Conservation (phyloP, 441 rosid species). For the Eruca vesicaria region DNA sequence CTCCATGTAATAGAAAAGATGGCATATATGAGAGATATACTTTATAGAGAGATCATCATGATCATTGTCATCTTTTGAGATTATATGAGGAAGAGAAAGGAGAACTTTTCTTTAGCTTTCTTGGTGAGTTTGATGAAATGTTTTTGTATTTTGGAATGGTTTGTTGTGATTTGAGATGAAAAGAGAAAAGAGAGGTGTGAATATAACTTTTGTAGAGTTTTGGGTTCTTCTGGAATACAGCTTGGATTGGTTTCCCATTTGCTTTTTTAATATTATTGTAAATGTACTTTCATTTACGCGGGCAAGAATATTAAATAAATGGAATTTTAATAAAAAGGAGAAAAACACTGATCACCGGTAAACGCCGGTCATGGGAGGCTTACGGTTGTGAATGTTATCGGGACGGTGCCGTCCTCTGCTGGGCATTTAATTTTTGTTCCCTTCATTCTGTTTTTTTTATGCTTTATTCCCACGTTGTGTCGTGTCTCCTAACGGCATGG, state of each 20-base stretch:
- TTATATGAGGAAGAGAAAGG: conserved; percentile 7
- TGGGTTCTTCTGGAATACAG: conserved; percentile 71
- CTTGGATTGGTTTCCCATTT: conserved; percentile 58
- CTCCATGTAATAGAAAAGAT: conserved; percentile 40
- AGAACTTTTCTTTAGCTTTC: conserved; percentile 27
- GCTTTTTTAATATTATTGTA: neutral
- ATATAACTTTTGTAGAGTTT: conserved; percentile 35
- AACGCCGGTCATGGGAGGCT: conserved; percentile 46
- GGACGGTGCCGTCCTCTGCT: conserved; percentile 43
- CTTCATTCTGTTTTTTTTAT: neutral
- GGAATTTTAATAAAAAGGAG: neutral
- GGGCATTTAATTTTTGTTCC: conserved; percentile 54
- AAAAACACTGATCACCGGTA: conserved; percentile 48
- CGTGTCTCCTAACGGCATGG: conserved; percentile 18
- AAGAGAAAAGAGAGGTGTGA: conserved; percentile 42
- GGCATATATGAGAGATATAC: neutral
- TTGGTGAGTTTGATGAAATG: conserved; percentile 24
- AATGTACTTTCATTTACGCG: conserved; percentile 23
- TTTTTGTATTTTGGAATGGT: conserved; percentile 15
- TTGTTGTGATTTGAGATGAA: conserved; percentile 20
- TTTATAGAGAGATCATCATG: conserved; percentile 20
- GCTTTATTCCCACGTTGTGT: conserved; percentile 8
- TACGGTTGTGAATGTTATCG: conserved; percentile 34
- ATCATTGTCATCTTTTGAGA: conserved; percentile 23
- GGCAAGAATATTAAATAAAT: conserved; percentile 8